A percentile compares a stretch with the other conserved stretches of the same genome.
Evolutionary conservation across 2,329 filamentous ascomycete genomes (phyloP).

Genomic region (Pseudogymnoascus sp.): DNA sequence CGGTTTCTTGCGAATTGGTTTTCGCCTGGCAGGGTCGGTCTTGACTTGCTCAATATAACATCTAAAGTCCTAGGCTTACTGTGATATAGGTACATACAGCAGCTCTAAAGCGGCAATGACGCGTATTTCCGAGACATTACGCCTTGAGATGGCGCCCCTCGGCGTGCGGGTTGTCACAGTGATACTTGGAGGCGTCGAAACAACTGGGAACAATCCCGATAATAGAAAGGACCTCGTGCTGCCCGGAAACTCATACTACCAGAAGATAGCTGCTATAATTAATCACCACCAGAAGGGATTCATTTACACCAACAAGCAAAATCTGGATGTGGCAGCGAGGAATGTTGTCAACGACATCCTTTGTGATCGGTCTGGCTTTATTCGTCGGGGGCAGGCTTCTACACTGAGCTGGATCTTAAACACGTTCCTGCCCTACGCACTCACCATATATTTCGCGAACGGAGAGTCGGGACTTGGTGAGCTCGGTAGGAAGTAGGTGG

Average conservation of each 20-base stretch:
- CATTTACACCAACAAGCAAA: not conserved
- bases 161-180: conserved; percentile 18
- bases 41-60: not conserved
- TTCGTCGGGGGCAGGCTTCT: not conserved
- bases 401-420: not conserved
- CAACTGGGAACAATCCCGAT: conserved; percentile 10
- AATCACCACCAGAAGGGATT: not conserved
- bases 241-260: conserved; percentile 16
- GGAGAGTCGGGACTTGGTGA: not conserved
- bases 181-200: conserved; percentile 9
- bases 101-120: conserved; percentile 20
- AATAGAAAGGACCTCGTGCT: not conserved
- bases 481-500: not conserved
- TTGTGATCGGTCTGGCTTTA: not conserved
- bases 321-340: not conserved
- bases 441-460: not conserved
- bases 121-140: conserved; percentile 17
- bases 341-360: not conserved
- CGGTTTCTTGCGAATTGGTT: conserved; percentile 9
- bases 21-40: conserved; percentile 12
- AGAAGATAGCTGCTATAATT: not conserved
- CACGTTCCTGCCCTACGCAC: not conserved
- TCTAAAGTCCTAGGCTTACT: not conserved
- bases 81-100: conserved; percentile 14
- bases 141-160: conserved; percentile 19